Evolutionary conservation across 805 yeast genomes (phyloP).

Genomic region (Metschnikowia shivogae): DNA sequence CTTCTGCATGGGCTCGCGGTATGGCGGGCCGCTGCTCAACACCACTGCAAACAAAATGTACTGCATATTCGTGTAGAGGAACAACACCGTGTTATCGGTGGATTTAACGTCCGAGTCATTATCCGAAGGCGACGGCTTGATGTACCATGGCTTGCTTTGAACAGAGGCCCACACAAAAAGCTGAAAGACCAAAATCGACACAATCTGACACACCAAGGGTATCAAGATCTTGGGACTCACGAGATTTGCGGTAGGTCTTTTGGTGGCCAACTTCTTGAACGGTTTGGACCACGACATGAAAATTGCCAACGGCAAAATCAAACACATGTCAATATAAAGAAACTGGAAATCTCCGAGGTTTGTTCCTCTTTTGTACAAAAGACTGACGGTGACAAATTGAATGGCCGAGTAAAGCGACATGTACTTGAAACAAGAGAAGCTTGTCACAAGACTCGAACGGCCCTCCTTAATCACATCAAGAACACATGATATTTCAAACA

Average conservation of each 20-base stretch:
- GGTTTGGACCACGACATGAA: slow-evolving; percentile 98
- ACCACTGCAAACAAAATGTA: slow-evolving; percentile 80
- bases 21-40: slow-evolving; percentile 92
- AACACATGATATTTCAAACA: slow-evolving; percentile 90
- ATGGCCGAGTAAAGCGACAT: slow-evolving; percentile 97
- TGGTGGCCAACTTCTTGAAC: slow-evolving; percentile 49
- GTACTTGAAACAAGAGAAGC: slow-evolving; percentile 95
- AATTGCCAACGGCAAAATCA: slow-evolving; percentile 91
- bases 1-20: slow-evolving; percentile 66
- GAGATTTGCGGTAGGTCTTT: slow-evolving; percentile 90
- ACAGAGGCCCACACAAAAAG: slow-evolving; percentile 59
- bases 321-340: slow-evolving; percentile 83
- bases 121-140: slow-evolving; percentile 75
- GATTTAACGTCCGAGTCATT: slow-evolving; percentile 69
- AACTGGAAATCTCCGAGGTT: slow-evolving; percentile 97
- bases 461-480: slow-evolving; percentile 91
- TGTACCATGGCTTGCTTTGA: slow-evolving; percentile 67
- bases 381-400: slow-evolving; percentile 84
- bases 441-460: slow-evolving; percentile 88
- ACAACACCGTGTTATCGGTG: slow-evolving; percentile 85
- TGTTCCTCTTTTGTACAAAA: slow-evolving; percentile 82
- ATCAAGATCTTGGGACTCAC: slow-evolving; percentile 84
- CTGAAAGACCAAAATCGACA: slow-evolving; percentile 61
- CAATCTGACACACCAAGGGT: slow-evolving; percentile 79
- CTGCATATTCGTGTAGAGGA: slow-evolving; percentile 80